Evolutionary conservation across 169 alveolate genomes (phyloP), one percentile per base, ranked within the genome.

Genomic region (Cryptosporidium meleagridis): DNA sequence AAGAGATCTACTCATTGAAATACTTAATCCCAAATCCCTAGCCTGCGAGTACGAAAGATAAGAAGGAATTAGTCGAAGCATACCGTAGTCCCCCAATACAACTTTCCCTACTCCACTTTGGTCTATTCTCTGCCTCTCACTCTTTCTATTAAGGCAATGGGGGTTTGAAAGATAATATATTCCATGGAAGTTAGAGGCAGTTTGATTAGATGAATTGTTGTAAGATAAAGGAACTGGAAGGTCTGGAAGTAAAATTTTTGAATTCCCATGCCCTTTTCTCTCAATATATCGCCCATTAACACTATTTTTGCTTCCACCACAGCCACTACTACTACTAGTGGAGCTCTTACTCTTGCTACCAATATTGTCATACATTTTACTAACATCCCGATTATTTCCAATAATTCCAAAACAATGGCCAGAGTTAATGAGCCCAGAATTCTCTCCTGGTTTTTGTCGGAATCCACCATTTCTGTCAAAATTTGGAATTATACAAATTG

Each of bases 1-100:
- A 5, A 75, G 86, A 58, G 86, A 75, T 75, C 86, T 75, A 44
- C 86, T 75, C 86, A 75, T 75, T 5, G 86, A 75, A 52, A 75
- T 75, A 29, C 86, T 75, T 44, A 75, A 39, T 4, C 86, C 86
- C 65, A 75, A 21, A 10, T 75, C 86, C 18, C 86, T 75, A 14
- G 86, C 86, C 59, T 75, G 86, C 7, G 69, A 59, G 18, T 75
- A 75, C 6, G 86, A 33, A 14, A 75, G 35, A 21, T 75, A 75
- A 35, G 70, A 53, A 14, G 86, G 86, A 55, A 75, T 59, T 21
- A 75, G 55, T 41, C 86, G 58, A 33, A 75, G 72, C 86, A 75
- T 75, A 9, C 73, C 86, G 44, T 58, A 75, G 33, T 75, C 86
- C 6, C 86, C 86, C 53, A 75, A 39, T 8, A 59, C 86, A 16